Evolutionary conservation across 2,329 filamentous ascomycete genomes (phyloP), one percentile per base, ranked within the genome.

Genomic region (Talaromyces sp.): DNA sequence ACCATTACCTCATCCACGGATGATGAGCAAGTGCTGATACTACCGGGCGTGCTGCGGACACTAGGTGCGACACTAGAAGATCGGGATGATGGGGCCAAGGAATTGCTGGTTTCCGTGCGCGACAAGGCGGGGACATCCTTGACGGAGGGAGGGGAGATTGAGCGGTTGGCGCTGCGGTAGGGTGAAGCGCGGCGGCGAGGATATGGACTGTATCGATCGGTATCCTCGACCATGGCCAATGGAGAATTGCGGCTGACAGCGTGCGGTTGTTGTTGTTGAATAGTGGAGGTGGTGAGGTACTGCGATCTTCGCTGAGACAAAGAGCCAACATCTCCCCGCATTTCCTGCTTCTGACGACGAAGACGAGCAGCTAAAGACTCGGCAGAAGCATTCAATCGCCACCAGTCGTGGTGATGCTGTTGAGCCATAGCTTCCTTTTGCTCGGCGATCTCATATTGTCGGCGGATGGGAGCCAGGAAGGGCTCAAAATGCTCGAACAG

Each of bases 401-500:
- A 71, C 76, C 76, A 75, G 72, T 79, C 77, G 63, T 72, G 64
- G 14, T 66, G 61, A 24, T 79, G 72, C 69, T 81, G 74, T n/a
- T 47, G 56, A 73, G 80, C 78, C 66, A 79, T 73, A 63, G 77
- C 77, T 33, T 75, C 74, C 66, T 82, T 81, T 76, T 86, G 84
- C 72, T 87, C 82, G 66, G 84, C 82, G 64, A 84, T 79, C 68
- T 84, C 82, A 22, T 81, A 74, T 70, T 86, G 77, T 52, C 83
- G 71, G 67, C 93, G 90, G 74, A 98, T 91, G 33, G 94, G 94
- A 39, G 88, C 88, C 52, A 99, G 86, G 84, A 98, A 98, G 49
- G 86, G 86, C 71, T 97, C 92, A 47, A 98, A 85, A 77, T 97
- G 91, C 70, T 84, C 84, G 82, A 96, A 92, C 50, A 99, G 88